A percentile compares a stretch with the other conserved stretches of the same genome.
These are phyloP conservation scores for Umbelopsis vinacea DNA, from an alignment of 192 early-diverging fungal genomes.

Conservation along the genomic window DNA sequence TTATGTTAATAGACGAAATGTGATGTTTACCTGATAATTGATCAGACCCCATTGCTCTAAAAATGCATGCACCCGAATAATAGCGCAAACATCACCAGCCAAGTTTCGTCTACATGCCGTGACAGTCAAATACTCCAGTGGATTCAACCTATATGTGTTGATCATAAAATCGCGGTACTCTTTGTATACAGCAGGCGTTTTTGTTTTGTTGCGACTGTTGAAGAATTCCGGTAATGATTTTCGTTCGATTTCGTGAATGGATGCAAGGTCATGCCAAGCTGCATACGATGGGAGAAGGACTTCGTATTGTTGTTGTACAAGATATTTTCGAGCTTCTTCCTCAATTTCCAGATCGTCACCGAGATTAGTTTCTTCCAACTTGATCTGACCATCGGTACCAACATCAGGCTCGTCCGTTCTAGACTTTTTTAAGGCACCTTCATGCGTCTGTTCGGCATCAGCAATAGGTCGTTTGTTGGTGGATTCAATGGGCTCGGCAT, in stretches of 20 bases:
- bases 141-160: constrained; percentile 95
- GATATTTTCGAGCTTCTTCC: constrained; percentile 65
- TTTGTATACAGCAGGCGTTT: constrained; percentile 90
- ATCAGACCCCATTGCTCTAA: constrained; percentile 99
- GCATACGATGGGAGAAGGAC: constrained; percentile 89
- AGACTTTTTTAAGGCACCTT: constrained; percentile 19
- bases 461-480: constrained; percentile 18
- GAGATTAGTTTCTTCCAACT: background rate
- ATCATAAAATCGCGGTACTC: constrained; percentile 98
- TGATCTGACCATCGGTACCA: background rate
- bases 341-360: constrained; percentile 23
- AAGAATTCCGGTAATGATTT: constrained; percentile 96
- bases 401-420: constrained; percentile 16
- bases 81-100: constrained; percentile 98
- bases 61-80: constrained; percentile 97
- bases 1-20: background rate
- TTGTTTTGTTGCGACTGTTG: constrained; percentile 88
- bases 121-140: constrained; percentile 94
- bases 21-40: constrained; percentile 87
- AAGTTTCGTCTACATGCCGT: constrained; percentile 96
- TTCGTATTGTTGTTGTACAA: constrained; percentile 76
- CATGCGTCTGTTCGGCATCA: background rate
- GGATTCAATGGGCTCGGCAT: constrained; percentile 15
- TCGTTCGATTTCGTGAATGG: constrained; percentile 86
- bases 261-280: constrained; percentile 87